Percentiles rank a stretch among this genome's conserved stretches.
phyloP scores from a whole-genome alignment of 148 eudicot genomes.

The Vaccinium darrowii region DNA sequence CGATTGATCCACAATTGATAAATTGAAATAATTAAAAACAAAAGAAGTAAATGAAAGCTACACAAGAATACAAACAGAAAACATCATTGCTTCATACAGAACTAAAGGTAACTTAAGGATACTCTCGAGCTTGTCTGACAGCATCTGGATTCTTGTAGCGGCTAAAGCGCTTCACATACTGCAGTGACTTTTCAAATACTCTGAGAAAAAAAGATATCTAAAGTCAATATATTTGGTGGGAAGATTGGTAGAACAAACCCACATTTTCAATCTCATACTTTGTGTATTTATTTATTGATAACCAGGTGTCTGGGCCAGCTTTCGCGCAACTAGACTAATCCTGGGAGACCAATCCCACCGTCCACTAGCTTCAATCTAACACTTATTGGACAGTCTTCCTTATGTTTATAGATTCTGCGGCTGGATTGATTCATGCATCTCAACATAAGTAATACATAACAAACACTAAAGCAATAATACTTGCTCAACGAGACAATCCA shows the following conservation, averaged over 20 bases:
- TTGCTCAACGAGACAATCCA: not conserved
- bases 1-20: too few species aligned
- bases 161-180: slow-evolving; percentile 91
- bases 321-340: too few species aligned
- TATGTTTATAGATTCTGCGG: not conserved
- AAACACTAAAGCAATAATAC: not conserved
- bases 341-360: too few species aligned
- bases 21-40: not conserved
- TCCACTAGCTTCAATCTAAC: too few species aligned
- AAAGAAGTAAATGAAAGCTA: not conserved
- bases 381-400: not conserved
- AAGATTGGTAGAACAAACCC: not conserved
- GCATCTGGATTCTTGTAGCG: slow-evolving; percentile 91
- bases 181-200: slow-evolving; percentile 89
- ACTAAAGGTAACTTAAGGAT: slow-evolving; percentile 30
- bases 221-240: not conserved
- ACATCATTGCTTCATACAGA: not conserved
- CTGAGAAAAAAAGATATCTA: slow-evolving; percentile 21
- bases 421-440: not conserved
- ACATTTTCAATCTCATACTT: not conserved
- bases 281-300: too few species aligned
- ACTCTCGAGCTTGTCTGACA: slow-evolving; percentile 86
- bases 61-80: not conserved
- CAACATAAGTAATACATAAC: not conserved
- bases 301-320: too few species aligned